Evolutionary conservation across 768 basidiomycete genomes (phyloP).

Genomic region (Suillus hirtellus): DNA sequence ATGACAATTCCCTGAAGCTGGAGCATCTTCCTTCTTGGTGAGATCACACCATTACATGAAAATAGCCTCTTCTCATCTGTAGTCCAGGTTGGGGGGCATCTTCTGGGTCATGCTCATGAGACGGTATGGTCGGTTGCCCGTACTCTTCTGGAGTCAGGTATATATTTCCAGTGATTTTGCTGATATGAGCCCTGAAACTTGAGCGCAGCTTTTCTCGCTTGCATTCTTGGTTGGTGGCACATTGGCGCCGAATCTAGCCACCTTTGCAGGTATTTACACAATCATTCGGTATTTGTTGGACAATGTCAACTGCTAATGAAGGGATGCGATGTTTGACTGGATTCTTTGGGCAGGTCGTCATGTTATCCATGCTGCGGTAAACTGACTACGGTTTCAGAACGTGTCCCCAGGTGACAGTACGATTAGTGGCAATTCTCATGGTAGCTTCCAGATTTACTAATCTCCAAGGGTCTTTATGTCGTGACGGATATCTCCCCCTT

Average conservation of each 20-base stretch:
- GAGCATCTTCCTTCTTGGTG: slow-evolving; percentile 51
- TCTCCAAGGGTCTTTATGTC: slow-evolving; percentile 41
- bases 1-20: slow-evolving; percentile 29
- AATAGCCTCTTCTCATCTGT: background rate
- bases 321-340: slow-evolving; percentile 33
- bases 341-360: slow-evolving; percentile 30
- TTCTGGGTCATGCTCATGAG: slow-evolving; percentile 33
- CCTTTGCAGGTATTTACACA: slow-evolving; percentile 43
- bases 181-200: background rate
- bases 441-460: background rate
- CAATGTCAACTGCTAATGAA: slow-evolving; percentile 11
- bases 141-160: slow-evolving; percentile 32
- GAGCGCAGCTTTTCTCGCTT: slow-evolving; percentile 40
- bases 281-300: background rate
- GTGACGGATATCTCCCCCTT: slow-evolving; percentile 56
- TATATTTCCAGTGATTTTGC: background rate
- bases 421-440: slow-evolving; percentile 1
- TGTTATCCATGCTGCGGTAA: background rate
- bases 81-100: slow-evolving; percentile 31
- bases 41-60: background rate
- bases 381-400: slow-evolving; percentile 34
- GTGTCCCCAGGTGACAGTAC: slow-evolving; percentile 52
- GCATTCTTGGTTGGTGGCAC: slow-evolving; percentile 54
- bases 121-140: slow-evolving; percentile 31
- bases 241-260: slow-evolving; percentile 47